phyloP scores from a whole-genome alignment of 1,284 basidiomycete genomes.

The Ceratobasidium sp. region DNA sequence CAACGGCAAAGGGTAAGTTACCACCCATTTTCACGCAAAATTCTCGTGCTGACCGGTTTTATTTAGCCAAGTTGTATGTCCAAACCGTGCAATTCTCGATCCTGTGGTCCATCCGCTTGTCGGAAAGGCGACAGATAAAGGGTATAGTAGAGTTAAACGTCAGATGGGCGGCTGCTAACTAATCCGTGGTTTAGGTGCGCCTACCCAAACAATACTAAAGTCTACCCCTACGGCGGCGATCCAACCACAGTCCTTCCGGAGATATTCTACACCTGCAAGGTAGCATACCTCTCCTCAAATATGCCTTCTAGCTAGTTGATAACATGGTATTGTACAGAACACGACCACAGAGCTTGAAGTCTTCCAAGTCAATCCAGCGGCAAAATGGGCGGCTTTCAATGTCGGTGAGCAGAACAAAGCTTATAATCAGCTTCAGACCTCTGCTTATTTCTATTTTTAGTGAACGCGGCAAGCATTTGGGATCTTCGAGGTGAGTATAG shows the following conservation, averaged over 20 bases:
- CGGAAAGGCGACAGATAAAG: slow-evolving; percentile 36
- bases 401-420: slow-evolving; percentile 1
- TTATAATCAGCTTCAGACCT: not conserved
- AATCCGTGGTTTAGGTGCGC: slow-evolving; percentile 12
- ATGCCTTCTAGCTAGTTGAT: too few species aligned
- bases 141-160: not conserved
- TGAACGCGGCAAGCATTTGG: slow-evolving; percentile 34
- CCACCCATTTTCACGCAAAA: not conserved
- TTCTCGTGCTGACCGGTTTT: too few species aligned
- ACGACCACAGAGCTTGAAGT: slow-evolving; percentile 28
- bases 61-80: slow-evolving; percentile 33
- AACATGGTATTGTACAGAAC: not conserved
- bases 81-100: slow-evolving; percentile 18
- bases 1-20: slow-evolving; percentile 42
- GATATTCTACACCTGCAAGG: slow-evolving; percentile 28
- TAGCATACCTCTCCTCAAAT: not conserved
- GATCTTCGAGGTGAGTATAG: slow-evolving; percentile 18
- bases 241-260: not conserved
- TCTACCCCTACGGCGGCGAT: slow-evolving; percentile 22
- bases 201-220: slow-evolving; percentile 31
- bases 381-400: slow-evolving; percentile 35
- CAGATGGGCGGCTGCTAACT: not conserved
- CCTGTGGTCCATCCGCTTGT: slow-evolving; percentile 23
- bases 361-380: slow-evolving; percentile 23
- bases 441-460: not conserved